Conservation (phyloP, 768 basidiomycete species). For the Calocybe gangraenosa region DNA sequence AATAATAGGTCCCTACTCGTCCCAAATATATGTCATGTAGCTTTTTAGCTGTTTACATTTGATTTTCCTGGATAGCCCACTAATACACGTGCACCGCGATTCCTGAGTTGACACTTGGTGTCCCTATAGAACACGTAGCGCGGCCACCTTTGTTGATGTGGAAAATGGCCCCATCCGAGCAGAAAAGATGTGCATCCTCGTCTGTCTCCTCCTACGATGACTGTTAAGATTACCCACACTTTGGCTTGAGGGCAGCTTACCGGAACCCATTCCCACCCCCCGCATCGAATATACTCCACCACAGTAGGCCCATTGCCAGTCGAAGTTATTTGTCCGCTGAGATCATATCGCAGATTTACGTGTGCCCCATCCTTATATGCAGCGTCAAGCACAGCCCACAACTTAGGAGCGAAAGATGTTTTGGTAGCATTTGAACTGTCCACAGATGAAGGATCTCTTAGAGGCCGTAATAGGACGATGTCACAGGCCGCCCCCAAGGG, state of each 20-base stretch:
- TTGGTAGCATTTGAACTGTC: conserved; percentile 40
- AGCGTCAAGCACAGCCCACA: conserved; percentile 49
- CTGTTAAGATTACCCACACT: conserved; percentile 2
- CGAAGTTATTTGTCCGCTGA: conserved; percentile 33
- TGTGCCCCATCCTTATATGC: conserved; percentile 82
- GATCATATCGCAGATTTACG: conserved; percentile 52
- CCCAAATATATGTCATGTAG: neutral
- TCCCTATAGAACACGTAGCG: conserved; percentile 44
- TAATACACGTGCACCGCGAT: conserved; percentile 45
- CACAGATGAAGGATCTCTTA: conserved; percentile 46
- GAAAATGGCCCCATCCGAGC: conserved; percentile 74
- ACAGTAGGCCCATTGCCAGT: conserved; percentile 49
- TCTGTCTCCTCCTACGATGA: conserved; percentile 52
- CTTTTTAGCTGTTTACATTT: neutral
- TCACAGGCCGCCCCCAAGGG: conserved; percentile 55
- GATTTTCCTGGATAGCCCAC: neutral
- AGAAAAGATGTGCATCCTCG: conserved; percentile 63
- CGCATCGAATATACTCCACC: conserved; percentile 76
- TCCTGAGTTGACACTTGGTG: conserved; percentile 27
- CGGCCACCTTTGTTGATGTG: conserved; percentile 58
- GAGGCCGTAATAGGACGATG: conserved; percentile 71
- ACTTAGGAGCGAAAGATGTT: conserved; percentile 46
- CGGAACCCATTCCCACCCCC: conserved; percentile 85
- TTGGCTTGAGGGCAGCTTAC: conserved; percentile 29
- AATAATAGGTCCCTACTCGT: too few relatives aligned